Evolutionary conservation across 2,329 filamentous ascomycete species (phyloP).

Genomic region (Didymella arachidicola): DNA sequence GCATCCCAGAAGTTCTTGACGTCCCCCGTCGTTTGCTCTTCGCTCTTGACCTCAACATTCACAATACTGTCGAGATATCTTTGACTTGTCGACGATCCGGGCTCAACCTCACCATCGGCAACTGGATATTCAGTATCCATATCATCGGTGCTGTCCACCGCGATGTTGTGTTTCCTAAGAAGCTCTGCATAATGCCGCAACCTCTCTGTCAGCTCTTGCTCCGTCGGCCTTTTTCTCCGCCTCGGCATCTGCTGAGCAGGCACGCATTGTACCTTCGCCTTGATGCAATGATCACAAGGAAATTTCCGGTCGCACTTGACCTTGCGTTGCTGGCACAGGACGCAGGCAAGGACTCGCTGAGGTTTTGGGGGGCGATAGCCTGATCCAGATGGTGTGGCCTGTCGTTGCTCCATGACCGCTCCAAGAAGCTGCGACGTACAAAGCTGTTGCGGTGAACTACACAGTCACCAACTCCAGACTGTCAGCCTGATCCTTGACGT

Average conservation of each 20-base stretch:
- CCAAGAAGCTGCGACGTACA: neutral
- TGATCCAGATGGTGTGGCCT: slow-evolving; percentile 7
- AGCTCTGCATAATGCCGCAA: slow-evolving; percentile 73
- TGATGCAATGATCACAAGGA: slow-evolving; percentile 47
- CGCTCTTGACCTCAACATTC: slow-evolving; percentile 14
- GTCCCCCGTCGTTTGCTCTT: slow-evolving; percentile 10
- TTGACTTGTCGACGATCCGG: neutral
- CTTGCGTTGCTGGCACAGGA: slow-evolving; percentile 70
- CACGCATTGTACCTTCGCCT: slow-evolving; percentile 44
- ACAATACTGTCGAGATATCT: neutral
- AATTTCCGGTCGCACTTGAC: slow-evolving; percentile 51
- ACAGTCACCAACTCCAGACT: neutral
- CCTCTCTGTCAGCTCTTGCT: slow-evolving; percentile 74
- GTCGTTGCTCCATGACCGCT: slow-evolving; percentile 22
- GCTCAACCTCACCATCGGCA: neutral
- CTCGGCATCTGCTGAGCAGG: slow-evolving; percentile 58
- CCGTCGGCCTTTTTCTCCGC: slow-evolving; percentile 69
- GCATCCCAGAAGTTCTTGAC: slow-evolving; percentile 35
- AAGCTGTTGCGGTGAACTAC: neutral
- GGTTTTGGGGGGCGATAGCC: slow-evolving; percentile 33
- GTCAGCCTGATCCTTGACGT: neutral
- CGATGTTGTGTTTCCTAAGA: slow-evolving; percentile 69
- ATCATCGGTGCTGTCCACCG: slow-evolving; percentile 64
- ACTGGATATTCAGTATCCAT: neutral
- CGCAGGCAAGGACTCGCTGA: slow-evolving; percentile 63